phyloP scores from a whole-genome alignment of 345 rosid genomes.

The Citrus inodora region DNA sequence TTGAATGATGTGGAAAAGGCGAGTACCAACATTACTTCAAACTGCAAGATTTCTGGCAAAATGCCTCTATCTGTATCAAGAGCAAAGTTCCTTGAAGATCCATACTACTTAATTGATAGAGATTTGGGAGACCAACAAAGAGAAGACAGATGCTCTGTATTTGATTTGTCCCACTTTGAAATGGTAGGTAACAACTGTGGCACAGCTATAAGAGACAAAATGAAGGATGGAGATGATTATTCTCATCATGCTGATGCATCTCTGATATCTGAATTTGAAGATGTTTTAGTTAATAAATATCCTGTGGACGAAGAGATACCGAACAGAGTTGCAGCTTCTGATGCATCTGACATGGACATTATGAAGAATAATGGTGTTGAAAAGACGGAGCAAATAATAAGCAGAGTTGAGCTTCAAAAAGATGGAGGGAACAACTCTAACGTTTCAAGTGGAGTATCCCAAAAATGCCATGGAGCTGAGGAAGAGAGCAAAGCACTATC shows the following conservation, averaged over 20 bases:
- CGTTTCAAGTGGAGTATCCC: neutral
- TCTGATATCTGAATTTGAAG: neutral
- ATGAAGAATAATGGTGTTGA: neutral
- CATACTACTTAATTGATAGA: constrained; percentile 13
- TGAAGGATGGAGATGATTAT: neutral
- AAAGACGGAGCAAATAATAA: neutral
- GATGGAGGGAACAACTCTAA: neutral
- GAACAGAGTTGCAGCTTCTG: neutral
- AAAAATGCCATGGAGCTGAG: neutral
- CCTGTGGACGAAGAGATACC: neutral
- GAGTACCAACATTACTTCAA: neutral
- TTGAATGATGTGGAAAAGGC: constrained; percentile 9
- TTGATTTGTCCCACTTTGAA: constrained; percentile 26
- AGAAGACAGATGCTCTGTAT: constrained; percentile 2
- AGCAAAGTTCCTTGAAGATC: constrained; percentile 23
- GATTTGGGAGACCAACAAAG: constrained; percentile 8
- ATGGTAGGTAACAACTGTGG: constrained; percentile 2
- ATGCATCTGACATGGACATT: neutral
- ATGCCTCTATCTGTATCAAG: neutral
- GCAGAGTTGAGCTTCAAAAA: neutral
- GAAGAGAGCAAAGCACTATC: constrained; percentile 2
- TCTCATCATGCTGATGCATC: constrained; percentile 1
- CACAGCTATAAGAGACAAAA: constrained; percentile 1
- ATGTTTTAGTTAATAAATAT: neutral
- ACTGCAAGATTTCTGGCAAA: neutral